A percentile compares a stretch with the other conserved stretches of the same genome.
Evolutionary conservation across 2,329 filamentous ascomycete species (phyloP).

Genomic region (Cladobotryum protrusum): DNA sequence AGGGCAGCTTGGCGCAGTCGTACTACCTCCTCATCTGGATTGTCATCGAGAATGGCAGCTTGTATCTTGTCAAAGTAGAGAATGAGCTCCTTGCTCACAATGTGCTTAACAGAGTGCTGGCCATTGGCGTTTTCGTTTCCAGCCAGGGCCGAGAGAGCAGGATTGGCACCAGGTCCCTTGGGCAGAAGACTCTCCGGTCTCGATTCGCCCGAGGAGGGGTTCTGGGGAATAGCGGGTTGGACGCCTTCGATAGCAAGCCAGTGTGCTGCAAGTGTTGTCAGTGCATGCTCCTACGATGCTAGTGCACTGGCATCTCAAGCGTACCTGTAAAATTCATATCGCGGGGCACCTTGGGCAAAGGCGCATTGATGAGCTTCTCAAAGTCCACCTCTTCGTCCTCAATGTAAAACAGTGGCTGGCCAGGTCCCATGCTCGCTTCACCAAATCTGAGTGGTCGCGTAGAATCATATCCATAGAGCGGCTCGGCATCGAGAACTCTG

Average conservation of each 20-base stretch:
- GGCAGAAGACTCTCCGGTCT: slow-evolving; percentile 78
- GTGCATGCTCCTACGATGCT: background rate
- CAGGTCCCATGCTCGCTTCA: slow-evolving; percentile 86
- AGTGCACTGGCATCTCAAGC: slow-evolving; percentile 15
- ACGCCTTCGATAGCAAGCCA: slow-evolving; percentile 98
- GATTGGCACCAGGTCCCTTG: slow-evolving; percentile 84
- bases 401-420: slow-evolving; percentile 92
- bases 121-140: slow-evolving; percentile 78
- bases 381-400: slow-evolving; percentile 99
- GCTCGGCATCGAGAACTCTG: slow-evolving; percentile 83
- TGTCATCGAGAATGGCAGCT: slow-evolving; percentile 79
- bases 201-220: slow-evolving; percentile 80
- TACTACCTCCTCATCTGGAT: slow-evolving; percentile 68
- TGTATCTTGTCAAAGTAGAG: slow-evolving; percentile 97
- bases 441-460: slow-evolving; percentile 84
- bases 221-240: slow-evolving; percentile 92
- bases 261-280: slow-evolving; percentile 55
- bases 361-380: slow-evolving; percentile 96
- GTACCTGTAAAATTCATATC: slow-evolving; percentile 87
- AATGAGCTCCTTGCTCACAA: slow-evolving; percentile 90
- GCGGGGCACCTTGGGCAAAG: slow-evolving; percentile 86
- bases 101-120: slow-evolving; percentile 90
- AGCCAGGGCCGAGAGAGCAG: slow-evolving; percentile 71
- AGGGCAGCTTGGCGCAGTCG: slow-evolving; percentile 76
- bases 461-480: slow-evolving; percentile 92